Base-by-base conservation (phyloP, 768 basidiomycete species). In the Pleurotus citrinopileatus region DNA sequence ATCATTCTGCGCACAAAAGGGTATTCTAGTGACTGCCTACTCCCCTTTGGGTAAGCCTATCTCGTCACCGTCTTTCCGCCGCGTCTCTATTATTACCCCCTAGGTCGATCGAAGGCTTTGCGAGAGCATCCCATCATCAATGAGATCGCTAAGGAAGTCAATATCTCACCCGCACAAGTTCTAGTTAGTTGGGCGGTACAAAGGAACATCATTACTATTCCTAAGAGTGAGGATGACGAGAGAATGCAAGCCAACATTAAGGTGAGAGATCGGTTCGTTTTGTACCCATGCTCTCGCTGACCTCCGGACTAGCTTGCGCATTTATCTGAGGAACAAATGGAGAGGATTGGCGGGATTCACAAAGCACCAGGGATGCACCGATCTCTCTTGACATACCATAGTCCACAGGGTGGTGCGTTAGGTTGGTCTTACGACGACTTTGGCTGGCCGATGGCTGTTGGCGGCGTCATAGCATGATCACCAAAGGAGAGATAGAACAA, bases 151-250 rank as follows among this genome's bases (percentile, higher is more conserved):
- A 51, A 51, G 29, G 29, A 20, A n/a, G 17, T 25, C 19, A 37
- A 8, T 34, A 4, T 22, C 13, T 36, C 48, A 6, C 48, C 34
- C 19, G 48, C 48, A 22, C 48, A 51, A 10, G 48, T 86, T n/a
- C 63, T 86, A 26, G 68, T 88, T n/a, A 73, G 80, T 58, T 88
- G 87, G 87, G 80, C 79, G 4, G 80, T 80, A n/a, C 82, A 85
- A 61, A 77, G 81, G 20, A 78, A 78, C 4, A 77, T 83, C 28
- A 73, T 78, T 23, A 77, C 84, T 48, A 76, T 87, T 59, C 86
- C 87, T 25, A 87, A 87, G 70, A 79, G 74, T 34, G 79, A 81
- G 63, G 60, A 79, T 55, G 59, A 61, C 25, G 65, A 63, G 22
- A 71, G 84, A 15, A 71, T 84, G 67, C 66, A 65, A 42, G 67